phyloP scores from a whole-genome alignment of 169 alveolate genomes.

The Babesia bovis region DNA sequence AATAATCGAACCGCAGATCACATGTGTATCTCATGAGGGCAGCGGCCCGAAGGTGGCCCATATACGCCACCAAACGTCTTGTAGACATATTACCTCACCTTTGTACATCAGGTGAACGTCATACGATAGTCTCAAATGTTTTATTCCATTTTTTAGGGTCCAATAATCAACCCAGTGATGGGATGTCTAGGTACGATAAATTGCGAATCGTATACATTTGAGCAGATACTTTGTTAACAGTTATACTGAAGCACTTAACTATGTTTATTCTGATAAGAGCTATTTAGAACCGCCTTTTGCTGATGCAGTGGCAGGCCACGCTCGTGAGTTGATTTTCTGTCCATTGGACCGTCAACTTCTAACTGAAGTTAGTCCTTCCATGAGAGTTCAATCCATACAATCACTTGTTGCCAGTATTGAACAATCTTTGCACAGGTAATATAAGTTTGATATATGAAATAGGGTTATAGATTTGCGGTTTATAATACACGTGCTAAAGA shows the following conservation, averaged over 20 bases:
- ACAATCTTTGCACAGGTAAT: slow-evolving; percentile 40
- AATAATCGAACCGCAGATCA: too few species aligned
- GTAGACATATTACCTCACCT: slow-evolving; percentile 59
- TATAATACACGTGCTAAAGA: slow-evolving; percentile 63
- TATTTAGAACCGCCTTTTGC: slow-evolving; percentile 23
- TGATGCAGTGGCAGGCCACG: neutral
- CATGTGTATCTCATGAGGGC: slow-evolving; percentile 29
- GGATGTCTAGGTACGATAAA: slow-evolving; percentile 6
- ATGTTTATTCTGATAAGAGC: slow-evolving; percentile 39
- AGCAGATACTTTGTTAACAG: slow-evolving; percentile 30
- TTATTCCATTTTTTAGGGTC: slow-evolving; percentile 60
- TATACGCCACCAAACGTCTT: slow-evolving; percentile 62
- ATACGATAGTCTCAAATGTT: slow-evolving; percentile 59
- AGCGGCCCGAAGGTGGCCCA: slow-evolving; percentile 44
- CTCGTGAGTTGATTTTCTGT: slow-evolving; percentile 49
- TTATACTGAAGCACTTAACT: slow-evolving; percentile 44
- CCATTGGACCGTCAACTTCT: slow-evolving; percentile 45
- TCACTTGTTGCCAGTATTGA: slow-evolving; percentile 26
- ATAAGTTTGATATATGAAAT: neutral
- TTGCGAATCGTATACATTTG: neutral
- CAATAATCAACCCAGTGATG: slow-evolving; percentile 2
- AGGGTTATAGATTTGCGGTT: slow-evolving; percentile 25
- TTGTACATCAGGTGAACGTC: slow-evolving; percentile 45
- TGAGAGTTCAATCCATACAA: slow-evolving; percentile 29
- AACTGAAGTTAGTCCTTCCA: slow-evolving; percentile 56